Percentiles rank a stretch among this genome's conserved stretches.
Conservation (phyloP, 345 rosid genomes). For the Arabis alpina region DNA sequence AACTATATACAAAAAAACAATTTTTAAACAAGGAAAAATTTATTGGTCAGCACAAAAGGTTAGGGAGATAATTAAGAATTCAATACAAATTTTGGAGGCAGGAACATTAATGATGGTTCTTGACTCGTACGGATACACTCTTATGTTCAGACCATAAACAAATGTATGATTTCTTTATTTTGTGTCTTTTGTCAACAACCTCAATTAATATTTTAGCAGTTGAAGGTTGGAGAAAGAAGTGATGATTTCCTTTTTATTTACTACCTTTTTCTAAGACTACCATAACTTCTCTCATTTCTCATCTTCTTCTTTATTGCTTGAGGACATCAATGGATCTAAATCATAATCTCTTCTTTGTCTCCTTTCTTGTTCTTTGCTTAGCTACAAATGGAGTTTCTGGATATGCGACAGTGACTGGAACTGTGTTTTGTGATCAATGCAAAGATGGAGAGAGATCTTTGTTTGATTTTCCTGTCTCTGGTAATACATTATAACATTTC, state of each 20-base stretch:
- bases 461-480: slow-evolving; percentile 77
- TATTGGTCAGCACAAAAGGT: slow-evolving; percentile 37
- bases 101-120: slow-evolving; percentile 30
- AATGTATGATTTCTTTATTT: not conserved
- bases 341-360: slow-evolving; percentile 45
- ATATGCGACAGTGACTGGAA: slow-evolving; percentile 66
- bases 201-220: slow-evolving; percentile 52
- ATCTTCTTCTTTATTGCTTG: slow-evolving; percentile 32
- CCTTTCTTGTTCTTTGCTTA: slow-evolving; percentile 55
- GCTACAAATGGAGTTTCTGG: slow-evolving; percentile 55
- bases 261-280: slow-evolving; percentile 17
- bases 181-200: slow-evolving; percentile 35
- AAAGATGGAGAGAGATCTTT: slow-evolving; percentile 75
- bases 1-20: not conserved
- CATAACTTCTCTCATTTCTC: slow-evolving; percentile 20
- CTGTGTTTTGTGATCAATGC: slow-evolving; percentile 92
- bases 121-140: slow-evolving; percentile 34
- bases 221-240: slow-evolving; percentile 50
- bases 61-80: slow-evolving; percentile 32
- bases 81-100: slow-evolving; percentile 22
- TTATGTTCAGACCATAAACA: slow-evolving; percentile 40
- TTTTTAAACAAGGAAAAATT: slow-evolving; percentile 16
- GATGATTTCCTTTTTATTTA: slow-evolving; percentile 36
- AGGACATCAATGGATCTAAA: slow-evolving; percentile 51
- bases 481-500: slow-evolving; percentile 38